Base-by-base conservation (phyloP, 306 rosid genomes). In the Geum urbanum region DNA sequence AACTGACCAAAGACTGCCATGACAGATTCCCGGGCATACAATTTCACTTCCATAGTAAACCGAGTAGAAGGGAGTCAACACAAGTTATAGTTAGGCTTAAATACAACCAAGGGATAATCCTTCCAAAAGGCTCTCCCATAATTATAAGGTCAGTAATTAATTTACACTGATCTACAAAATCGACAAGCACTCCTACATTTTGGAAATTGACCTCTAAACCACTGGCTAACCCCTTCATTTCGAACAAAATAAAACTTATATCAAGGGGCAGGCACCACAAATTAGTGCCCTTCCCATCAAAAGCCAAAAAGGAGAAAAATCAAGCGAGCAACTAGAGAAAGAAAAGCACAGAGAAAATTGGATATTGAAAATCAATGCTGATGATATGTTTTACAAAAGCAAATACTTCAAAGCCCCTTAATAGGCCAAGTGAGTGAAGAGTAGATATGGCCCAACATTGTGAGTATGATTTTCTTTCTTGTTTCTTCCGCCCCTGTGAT, bases 311-410 rank as follows among this genome's bases (percentile, higher is more conserved):
- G 57, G 64, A 64, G 14, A 19, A 48, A 46, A 68, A 60, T 19
- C 5, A 5, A 14, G 11, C 16, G 35, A 45, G 67, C 44, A 55
- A 64, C 77, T 81, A 64, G 70, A 72, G 48, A 64, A 32, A 16
- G 47, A 56, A 60, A 68, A 71, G 77, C 74, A 70, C 71, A 62
- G 50, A 57, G 60, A 69, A 73, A 80, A 68, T 80, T 68, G 78
- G 67, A 75, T 20, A 27, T 73, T 79, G 71, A 78, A 77, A 79
- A 76, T 67, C 79, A 79, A 84, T 72, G 78, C 80, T 78, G 77
- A 83, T 55, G 76, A 83, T 60, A 77, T 74, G 85, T 87, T 74
- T 67, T 73, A 86, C 84, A 83, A 71, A 79, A 84, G 78, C 82
- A 84, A 80, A 66, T 37, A 79, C 82, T 71, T 74, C 82, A 74